These are phyloP conservation scores for Myxozyma geophila DNA, from an alignment of 805 yeast genomes.

Conservation along the genomic window DNA sequence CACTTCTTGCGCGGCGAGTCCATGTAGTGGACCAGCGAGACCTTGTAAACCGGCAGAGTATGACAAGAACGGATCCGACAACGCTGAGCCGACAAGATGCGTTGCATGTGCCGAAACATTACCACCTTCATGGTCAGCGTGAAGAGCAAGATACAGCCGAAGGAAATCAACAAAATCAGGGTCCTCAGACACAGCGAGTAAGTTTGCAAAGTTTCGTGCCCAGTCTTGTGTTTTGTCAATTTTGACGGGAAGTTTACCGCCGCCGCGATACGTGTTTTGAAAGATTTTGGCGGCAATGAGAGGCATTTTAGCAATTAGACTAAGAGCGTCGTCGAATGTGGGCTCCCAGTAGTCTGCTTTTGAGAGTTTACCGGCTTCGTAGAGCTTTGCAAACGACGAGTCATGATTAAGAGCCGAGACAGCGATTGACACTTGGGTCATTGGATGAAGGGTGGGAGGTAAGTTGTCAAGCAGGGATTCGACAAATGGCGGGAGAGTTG, in stretches of 20 bases:
- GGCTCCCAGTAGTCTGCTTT: slow-evolving; percentile 77
- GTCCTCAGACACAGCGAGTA: slow-evolving; percentile 60
- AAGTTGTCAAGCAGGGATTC: slow-evolving; percentile 63
- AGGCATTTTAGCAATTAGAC: slow-evolving; percentile 74
- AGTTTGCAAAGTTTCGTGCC: slow-evolving; percentile 69
- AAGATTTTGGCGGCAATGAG: slow-evolving; percentile 75
- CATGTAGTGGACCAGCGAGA: slow-evolving; percentile 85
- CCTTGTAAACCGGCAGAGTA: slow-evolving; percentile 82
- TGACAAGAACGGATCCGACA: slow-evolving; percentile 74
- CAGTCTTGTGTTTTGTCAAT: slow-evolving; percentile 64
- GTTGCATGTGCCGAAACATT: slow-evolving; percentile 83
- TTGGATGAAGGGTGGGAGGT: slow-evolving; percentile 75
- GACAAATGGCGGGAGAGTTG: slow-evolving; percentile 67
- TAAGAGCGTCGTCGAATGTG: slow-evolving; percentile 71
- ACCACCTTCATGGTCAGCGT: slow-evolving; percentile 85
- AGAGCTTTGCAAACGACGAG: slow-evolving; percentile 71
- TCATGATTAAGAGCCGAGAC: slow-evolving; percentile 73
- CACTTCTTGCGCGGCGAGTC: slow-evolving; percentile 85
- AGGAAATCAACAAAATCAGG: slow-evolving; percentile 66
- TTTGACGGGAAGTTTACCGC: slow-evolving; percentile 54
- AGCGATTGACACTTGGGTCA: slow-evolving; percentile 81
- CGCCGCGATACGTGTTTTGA: slow-evolving; percentile 59
- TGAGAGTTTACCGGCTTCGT: slow-evolving; percentile 64
- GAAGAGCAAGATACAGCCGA: slow-evolving; percentile 73
- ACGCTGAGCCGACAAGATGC: slow-evolving; percentile 80